These are phyloP conservation scores for Platanus orientalis DNA, from an alignment of 164 flowering plant genomes.

Conservation along the genomic window DNA sequence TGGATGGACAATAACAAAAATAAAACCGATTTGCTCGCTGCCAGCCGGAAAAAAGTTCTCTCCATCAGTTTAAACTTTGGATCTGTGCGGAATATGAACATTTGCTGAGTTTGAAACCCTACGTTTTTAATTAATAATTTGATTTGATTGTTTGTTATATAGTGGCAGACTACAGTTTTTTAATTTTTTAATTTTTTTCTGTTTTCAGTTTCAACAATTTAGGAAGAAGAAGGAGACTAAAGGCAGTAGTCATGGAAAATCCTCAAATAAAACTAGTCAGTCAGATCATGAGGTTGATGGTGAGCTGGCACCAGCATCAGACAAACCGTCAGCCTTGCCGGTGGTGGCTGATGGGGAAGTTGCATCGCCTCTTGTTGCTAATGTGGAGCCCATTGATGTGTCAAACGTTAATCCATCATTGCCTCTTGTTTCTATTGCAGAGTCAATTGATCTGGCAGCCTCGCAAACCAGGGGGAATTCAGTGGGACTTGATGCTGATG, in stretches of 20 bases:
- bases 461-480: conserved; percentile 22
- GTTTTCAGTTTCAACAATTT: conserved; percentile 79
- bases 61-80: not conserved
- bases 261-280: conserved; percentile 47
- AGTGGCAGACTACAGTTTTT: not conserved
- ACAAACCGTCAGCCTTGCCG: conserved; percentile 9
- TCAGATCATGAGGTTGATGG: conserved; percentile 36
- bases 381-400: conserved; percentile 15
- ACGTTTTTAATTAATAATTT: not conserved
- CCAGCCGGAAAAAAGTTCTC: conserved; percentile 78
- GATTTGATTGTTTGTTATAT: not conserved
- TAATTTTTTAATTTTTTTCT: conserved; percentile 2
- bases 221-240: conserved; percentile 78
- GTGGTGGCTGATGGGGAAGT: conserved; percentile 20
- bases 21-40: conserved; percentile 82
- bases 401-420: not conserved
- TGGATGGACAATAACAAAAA: conserved; percentile 81
- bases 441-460: conserved; percentile 14
- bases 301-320: conserved; percentile 14
- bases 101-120: not conserved
- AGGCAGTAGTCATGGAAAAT: conserved; percentile 51
- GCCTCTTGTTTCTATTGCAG: not conserved
- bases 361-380: conserved; percentile 15
- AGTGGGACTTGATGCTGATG: conserved; percentile 19
- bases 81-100: not conserved